A percentile compares a stretch with the other conserved stretches of the same genome.
phyloP scores from a whole-genome alignment of 2,329 filamentous ascomycete genomes.

The Pseudopyrenochaeta lycopersici region DNA sequence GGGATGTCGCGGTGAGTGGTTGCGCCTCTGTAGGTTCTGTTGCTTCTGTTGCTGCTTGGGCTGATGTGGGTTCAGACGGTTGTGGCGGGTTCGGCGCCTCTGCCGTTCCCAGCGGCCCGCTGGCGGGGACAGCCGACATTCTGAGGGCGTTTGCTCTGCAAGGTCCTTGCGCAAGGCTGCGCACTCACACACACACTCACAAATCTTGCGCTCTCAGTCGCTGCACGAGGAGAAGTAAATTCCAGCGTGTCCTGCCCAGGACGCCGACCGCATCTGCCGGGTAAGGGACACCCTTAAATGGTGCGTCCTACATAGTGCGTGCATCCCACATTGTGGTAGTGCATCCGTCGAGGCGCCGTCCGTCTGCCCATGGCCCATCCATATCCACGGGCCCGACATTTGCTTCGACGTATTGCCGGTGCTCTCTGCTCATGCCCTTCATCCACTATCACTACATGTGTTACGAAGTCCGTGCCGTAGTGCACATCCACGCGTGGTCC shows the following conservation, averaged over 20 bases:
- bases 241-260: not conserved
- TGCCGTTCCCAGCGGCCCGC: conserved; percentile 9
- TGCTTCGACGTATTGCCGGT: not conserved
- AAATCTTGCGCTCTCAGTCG: no score
- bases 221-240: no score
- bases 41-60: not conserved
- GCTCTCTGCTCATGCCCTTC: not conserved
- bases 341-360: not conserved
- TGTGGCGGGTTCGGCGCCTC: not conserved
- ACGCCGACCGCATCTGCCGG: not conserved
- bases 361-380: not conserved
- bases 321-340: no score
- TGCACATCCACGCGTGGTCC: not conserved
- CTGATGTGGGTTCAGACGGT: conserved; percentile 1
- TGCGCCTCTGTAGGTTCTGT: not conserved
- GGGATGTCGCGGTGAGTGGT: not conserved
- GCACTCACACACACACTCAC: not conserved
- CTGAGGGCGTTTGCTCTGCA: no score
- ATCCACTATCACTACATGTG: not conserved
- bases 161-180: not conserved
- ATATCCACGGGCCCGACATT: not conserved
- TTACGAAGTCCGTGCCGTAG: not conserved
- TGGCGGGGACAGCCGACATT: conserved; percentile 19
- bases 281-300: not conserved
- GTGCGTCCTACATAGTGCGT: no score